Evolutionary conservation across 352 stramenopile genomes (phyloP).

Genomic region (Globisporangium cystogenes): DNA sequence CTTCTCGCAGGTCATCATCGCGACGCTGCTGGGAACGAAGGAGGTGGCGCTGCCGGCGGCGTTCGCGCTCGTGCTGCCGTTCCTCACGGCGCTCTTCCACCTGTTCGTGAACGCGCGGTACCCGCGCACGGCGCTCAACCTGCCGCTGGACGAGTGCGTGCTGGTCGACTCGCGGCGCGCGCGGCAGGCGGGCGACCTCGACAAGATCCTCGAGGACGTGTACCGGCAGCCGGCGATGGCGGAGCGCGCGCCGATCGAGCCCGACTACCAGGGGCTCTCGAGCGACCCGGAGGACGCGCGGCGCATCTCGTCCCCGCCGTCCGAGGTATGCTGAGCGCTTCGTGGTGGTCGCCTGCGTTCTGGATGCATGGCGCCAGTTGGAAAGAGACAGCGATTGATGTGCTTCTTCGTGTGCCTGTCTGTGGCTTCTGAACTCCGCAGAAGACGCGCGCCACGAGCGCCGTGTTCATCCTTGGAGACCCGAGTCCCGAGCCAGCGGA

Average conservation of each 20-base stretch:
- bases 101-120: conserved; percentile 68
- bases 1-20: conserved; percentile 79
- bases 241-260: conserved; percentile 57
- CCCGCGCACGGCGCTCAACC: conserved; percentile 54
- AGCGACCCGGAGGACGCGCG: conserved; percentile 59
- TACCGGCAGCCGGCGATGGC: conserved; percentile 24
- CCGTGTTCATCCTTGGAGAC: conserved; percentile 10
- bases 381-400: background rate
- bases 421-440: background rate
- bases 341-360: too few species aligned
- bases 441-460: too few species aligned
- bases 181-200: conserved; percentile 47
- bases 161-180: conserved; percentile 56
- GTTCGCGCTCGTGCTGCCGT: conserved; percentile 57
- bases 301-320: conserved; percentile 59
- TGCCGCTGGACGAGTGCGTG: conserved; percentile 74
- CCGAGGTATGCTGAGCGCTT: conserved; percentile 36
- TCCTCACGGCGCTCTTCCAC: conserved; percentile 62
- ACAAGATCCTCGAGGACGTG: conserved; percentile 48
- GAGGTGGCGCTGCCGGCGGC: conserved; percentile 52
- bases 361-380: too few species aligned
- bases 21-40: conserved; percentile 68
- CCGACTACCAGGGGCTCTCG: conserved; percentile 67
- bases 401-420: background rate
- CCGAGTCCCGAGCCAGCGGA: background rate